These are phyloP conservation scores for Ilyonectria robusta DNA, from an alignment of 2,329 filamentous ascomycete genomes.

Conservation along the genomic window DNA sequence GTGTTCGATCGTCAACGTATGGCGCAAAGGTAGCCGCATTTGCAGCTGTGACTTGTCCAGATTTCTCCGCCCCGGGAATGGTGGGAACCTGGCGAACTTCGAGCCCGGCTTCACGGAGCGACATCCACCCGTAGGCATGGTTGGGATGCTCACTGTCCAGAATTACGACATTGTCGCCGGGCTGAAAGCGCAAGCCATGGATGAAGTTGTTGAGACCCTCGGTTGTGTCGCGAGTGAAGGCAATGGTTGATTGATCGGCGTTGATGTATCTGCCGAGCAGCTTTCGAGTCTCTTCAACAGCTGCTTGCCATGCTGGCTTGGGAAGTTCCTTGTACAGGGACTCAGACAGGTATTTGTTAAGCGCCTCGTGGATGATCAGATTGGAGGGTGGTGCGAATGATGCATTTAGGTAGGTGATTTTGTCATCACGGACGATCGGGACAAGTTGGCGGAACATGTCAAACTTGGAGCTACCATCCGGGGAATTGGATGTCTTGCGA, in stretches of 20 bases:
- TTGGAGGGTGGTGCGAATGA: slow-evolving; percentile 51
- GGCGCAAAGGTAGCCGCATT: slow-evolving; percentile 42
- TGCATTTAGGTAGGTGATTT: slow-evolving; percentile 48
- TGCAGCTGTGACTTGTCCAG: slow-evolving; percentile 7
- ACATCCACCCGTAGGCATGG: slow-evolving; percentile 49
- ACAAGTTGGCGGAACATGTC: slow-evolving; percentile 14
- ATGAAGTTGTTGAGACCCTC: slow-evolving; percentile 50
- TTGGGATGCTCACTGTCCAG: slow-evolving; percentile 53
- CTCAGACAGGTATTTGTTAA: slow-evolving; percentile 45
- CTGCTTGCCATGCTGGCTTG: slow-evolving; percentile 42
- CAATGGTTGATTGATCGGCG: slow-evolving; percentile 42
- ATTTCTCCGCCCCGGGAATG: slow-evolving; percentile 9
- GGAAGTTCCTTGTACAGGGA: slow-evolving; percentile 43
- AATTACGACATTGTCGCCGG: slow-evolving; percentile 52
- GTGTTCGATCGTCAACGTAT: slow-evolving; percentile 49
- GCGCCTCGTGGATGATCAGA: slow-evolving; percentile 49
- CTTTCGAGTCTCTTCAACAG: slow-evolving; percentile 37
- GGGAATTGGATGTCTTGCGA: neutral
- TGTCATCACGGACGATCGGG: slow-evolving; percentile 7
- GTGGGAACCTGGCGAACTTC: slow-evolving; percentile 44
- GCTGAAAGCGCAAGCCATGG: slow-evolving; percentile 37
- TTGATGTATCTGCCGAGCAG: slow-evolving; percentile 49
- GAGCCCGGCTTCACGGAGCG: slow-evolving; percentile 44
- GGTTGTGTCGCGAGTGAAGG: slow-evolving; percentile 52
- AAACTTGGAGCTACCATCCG: neutral